These are phyloP conservation scores for Alternaria sp. DNA, from an alignment of 2,329 filamentous ascomycete genomes.

Conservation along the genomic window DNA sequence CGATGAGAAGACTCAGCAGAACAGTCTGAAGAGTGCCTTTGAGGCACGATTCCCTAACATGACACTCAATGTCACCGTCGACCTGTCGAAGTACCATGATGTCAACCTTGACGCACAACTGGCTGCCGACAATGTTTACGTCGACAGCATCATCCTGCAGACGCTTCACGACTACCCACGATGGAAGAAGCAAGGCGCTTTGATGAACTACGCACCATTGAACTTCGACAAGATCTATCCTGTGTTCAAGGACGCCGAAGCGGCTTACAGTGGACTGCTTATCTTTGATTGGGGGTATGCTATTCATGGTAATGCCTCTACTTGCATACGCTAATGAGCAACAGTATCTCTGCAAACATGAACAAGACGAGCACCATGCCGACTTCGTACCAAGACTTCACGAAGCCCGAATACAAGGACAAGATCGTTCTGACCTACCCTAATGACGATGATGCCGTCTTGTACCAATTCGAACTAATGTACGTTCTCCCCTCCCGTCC, in stretches of 20 bases:
- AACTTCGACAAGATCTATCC: conserved; percentile 54
- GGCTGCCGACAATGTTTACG: conserved; percentile 36
- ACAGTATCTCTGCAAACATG: conserved; percentile 47
- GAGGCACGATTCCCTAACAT: conserved; percentile 58
- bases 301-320: not conserved
- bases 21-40: conserved; percentile 53
- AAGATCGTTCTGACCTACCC: conserved; percentile 56
- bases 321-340: not conserved
- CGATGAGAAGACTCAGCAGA: conserved; percentile 53
- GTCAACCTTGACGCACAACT: conserved; percentile 56
- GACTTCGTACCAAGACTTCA: conserved; percentile 52
- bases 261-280: conserved; percentile 53
- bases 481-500: conserved; percentile 5
- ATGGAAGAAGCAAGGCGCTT: conserved; percentile 56
- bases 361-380: conserved; percentile 42
- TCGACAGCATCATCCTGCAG: conserved; percentile 58
- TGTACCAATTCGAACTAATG: conserved; percentile 59
- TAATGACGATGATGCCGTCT: conserved; percentile 64
- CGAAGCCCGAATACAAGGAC: conserved; percentile 58
- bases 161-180: conserved; percentile 60
- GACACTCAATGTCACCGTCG: conserved; percentile 61
- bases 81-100: conserved; percentile 64
- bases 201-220: conserved; percentile 59
- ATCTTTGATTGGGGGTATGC: conserved; percentile 38
- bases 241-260: conserved; percentile 52